Evolutionary conservation across 2,329 filamentous ascomycete species (phyloP).

Genomic region (Cercospora sesami): DNA sequence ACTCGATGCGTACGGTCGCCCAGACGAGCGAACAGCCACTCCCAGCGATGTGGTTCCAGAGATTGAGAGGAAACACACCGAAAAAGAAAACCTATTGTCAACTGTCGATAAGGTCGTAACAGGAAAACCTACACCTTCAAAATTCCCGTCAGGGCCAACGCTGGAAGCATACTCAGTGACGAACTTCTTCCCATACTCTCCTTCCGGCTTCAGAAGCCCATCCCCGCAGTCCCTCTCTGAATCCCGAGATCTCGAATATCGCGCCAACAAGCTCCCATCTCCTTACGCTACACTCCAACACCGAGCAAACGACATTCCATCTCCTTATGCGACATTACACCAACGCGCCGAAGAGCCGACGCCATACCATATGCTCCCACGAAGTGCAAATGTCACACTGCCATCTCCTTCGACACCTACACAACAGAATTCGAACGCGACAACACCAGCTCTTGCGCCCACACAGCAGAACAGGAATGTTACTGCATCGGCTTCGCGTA

Average conservation of each 20-base stretch:
- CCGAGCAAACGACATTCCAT: not conserved
- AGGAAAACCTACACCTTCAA: not conserved
- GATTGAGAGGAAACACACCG: not conserved
- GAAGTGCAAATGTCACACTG: not conserved
- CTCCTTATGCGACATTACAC: not conserved
- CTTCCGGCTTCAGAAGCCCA: not conserved
- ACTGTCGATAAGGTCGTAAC: not conserved
- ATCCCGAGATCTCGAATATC: not conserved
- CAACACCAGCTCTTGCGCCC: constrained; percentile 7
- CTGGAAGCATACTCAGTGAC: not conserved
- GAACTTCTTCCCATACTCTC: constrained; percentile 1
- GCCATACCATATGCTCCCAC: not conserved
- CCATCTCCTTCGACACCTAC: not conserved
- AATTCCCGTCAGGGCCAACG: not conserved
- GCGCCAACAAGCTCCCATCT: not conserved
- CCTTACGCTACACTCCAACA: not conserved
- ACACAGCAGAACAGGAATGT: constrained; percentile 11
- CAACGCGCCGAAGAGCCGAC: not conserved
- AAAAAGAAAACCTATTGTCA: not conserved
- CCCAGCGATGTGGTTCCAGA: not conserved
- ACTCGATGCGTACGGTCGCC: not conserved
- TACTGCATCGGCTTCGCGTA: not conserved
- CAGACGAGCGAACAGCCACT: not conserved
- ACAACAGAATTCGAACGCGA: not conserved
- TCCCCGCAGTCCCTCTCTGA: not conserved